Base-by-base conservation (phyloP, 2,329 filamentous ascomycete genomes). In the Didymella pomorum region DNA sequence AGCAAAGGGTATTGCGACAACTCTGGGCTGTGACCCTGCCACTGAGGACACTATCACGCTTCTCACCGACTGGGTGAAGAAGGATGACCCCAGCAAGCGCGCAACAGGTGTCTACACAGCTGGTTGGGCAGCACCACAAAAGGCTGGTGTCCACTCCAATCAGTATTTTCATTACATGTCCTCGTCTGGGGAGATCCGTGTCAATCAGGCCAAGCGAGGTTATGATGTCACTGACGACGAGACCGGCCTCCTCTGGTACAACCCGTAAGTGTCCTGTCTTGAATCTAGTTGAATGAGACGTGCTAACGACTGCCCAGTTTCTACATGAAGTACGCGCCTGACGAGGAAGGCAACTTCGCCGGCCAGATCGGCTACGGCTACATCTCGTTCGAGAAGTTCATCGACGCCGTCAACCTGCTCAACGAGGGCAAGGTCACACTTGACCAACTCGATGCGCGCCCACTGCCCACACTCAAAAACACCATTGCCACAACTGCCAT, bases 141-240 rank as follows among this genome's bases (percentile, higher is more conserved):
- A 89, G 71, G 93, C 93, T 0, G 93, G 94, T 48, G 93, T 97
- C n/a, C 94, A 97, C 80, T 94, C 90, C 1, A 96, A 96, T 77
- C 93, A 97, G 80, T 95, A 97, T 80, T 97, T 97, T 82, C 93
- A 97, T 79, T 97, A 95, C 80, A 89, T 97, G 80, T 93, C 87
- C 3, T 85, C 86, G 60, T 86, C 89, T 56, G 93, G 93, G 64
- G 93, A 97, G 80, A 87, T 97, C 69, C 87, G 91, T 60, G 86
- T 96, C 70, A 92, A 97, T 81, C 94, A 97, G 80, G 93, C 93
- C 43, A 96, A 96, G 83, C 87, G 93, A 53, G 93, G 93, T 46
- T 97, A 97, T 79, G 93, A 97, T 72, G 90, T 97, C 11, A 92
- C 93, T n/a, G 90, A 93, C 65, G 93, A 97, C 75, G 84, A 86